Base-by-base conservation (phyloP, 1,139 yeast species). In the Yamadazyma sp. region DNA sequence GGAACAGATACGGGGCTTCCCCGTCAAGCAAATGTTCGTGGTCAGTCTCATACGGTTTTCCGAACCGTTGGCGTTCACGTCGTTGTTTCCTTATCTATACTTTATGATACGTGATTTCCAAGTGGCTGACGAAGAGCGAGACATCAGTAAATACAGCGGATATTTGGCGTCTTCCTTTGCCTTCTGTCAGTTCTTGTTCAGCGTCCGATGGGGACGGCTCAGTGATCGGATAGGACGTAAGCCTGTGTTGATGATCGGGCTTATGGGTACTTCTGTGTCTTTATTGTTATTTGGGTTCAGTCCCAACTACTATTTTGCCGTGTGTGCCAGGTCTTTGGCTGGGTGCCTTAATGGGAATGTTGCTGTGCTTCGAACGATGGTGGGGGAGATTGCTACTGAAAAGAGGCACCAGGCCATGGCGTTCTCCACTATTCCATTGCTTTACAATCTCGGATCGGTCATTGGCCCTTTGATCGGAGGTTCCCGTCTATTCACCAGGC, bases 51-150 rank as follows among this genome's bases (percentile, higher is more conserved):
- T 77, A 34, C 61, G 85, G 31, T 66, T 79, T 37, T 70, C 80
- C 8, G 86, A 81, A 53, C 85, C 86, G 2, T 67, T 81, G 29
- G 75, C 84, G 2, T 79, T 79, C 60, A 76, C 84, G 1, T 78
- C 83, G 3, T 53, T 78, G 26, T 79, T 80, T 55, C 84, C 86
- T 2, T 81, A 81, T 53, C 68, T 80, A 18, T 81, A 75, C 54
- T 80, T 78, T 56, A 77, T 81, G 81, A 78, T 81, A 24, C 61
- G 77, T 48, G 79, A 76, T 45, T 79, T 79, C 48, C 70, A 75
- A 5, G 62, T 77, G 16, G 73, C 78, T 1, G 66, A 70, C 16
- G 68, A 70, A 12, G 75, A 77, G 41, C 69, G 74, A 15, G 77
- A 78, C 32, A 72, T 79, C 28, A 69, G 83, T 2, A 64, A 69